Evolutionary conservation across 495 filamentous ascomycete genomes (phyloP).

Genomic region (Penicillium turbatum): DNA sequence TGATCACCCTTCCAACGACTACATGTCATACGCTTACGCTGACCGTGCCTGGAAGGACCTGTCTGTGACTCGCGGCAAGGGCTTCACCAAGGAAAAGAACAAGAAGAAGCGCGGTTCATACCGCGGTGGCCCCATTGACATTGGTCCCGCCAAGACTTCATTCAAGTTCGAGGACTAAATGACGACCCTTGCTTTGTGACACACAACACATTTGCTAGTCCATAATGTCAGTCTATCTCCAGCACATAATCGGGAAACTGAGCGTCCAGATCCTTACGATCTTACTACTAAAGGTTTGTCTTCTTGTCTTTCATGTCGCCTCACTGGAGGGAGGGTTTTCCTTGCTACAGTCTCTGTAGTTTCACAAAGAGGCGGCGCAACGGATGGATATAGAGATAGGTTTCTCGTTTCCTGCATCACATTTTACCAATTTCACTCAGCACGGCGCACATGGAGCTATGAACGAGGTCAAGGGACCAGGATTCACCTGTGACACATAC

Average conservation of each 20-base stretch:
- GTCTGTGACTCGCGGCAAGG: constrained; percentile 87
- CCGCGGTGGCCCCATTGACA: constrained; percentile 78
- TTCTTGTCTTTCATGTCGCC: background rate
- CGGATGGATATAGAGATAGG: background rate
- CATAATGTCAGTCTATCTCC: background rate
- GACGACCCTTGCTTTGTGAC: background rate
- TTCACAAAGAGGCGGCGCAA: background rate
- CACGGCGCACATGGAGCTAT: constrained; percentile 31
- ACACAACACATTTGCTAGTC: background rate
- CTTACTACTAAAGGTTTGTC: background rate
- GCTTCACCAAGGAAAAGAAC: constrained; percentile 99
- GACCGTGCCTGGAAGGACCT: constrained; percentile 82
- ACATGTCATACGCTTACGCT: constrained; percentile 80
- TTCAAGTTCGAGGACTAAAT: constrained; percentile 84
- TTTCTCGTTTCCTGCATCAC: background rate
- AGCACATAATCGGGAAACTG: background rate
- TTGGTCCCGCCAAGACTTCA: constrained; percentile 53
- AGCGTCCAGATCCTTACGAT: background rate
- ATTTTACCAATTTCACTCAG: constrained; percentile 19
- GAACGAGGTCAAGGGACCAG: constrained; percentile 6
- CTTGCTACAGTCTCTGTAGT: background rate
- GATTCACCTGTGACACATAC: constrained; percentile 10
- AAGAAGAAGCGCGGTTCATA: constrained; percentile 86
- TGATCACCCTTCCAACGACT: constrained; percentile 61
- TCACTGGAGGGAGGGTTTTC: background rate